Conservation (phyloP, 441 rosid genomes). For the Jatropha multifida region DNA sequence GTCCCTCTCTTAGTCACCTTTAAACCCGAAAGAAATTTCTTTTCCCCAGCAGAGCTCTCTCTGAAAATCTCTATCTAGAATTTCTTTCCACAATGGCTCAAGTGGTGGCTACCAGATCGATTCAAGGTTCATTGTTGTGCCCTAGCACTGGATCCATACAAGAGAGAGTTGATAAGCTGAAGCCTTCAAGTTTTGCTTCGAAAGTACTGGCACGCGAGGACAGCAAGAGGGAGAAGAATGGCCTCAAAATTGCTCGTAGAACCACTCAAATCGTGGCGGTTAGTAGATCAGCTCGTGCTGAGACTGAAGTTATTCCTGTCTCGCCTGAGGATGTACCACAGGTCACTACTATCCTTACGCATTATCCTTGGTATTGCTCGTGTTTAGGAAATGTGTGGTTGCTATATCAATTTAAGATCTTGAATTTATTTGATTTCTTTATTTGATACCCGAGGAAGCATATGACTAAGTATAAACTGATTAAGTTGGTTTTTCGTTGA, state of each 20-base stretch:
- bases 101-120: conserved; percentile 67
- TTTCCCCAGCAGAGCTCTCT: not conserved
- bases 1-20: conserved; percentile 3
- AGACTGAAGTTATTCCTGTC: conserved; percentile 69
- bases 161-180: conserved; percentile 49
- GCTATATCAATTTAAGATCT: not conserved
- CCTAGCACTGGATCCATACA: conserved; percentile 53
- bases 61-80: not conserved
- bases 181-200: conserved; percentile 50
- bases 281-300: conserved; percentile 50
- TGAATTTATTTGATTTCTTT: not conserved
- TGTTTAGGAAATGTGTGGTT: not conserved
- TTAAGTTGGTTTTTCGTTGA: not conserved
- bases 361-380: not conserved
- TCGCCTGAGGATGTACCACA: conserved; percentile 66
- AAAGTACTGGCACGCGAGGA: conserved; percentile 35
- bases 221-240: conserved; percentile 26
- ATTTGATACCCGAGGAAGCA: not conserved
- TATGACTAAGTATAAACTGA: not conserved
- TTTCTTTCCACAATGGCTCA: conserved; percentile 55
- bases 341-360: conserved; percentile 35
- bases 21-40: not conserved
- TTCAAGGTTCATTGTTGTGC: conserved; percentile 43
- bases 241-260: conserved; percentile 24
- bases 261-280: conserved; percentile 39